These are phyloP conservation scores for Vanrija sp. DNA, from an alignment of 1,284 basidiomycete species.

Conservation along the genomic window DNA sequence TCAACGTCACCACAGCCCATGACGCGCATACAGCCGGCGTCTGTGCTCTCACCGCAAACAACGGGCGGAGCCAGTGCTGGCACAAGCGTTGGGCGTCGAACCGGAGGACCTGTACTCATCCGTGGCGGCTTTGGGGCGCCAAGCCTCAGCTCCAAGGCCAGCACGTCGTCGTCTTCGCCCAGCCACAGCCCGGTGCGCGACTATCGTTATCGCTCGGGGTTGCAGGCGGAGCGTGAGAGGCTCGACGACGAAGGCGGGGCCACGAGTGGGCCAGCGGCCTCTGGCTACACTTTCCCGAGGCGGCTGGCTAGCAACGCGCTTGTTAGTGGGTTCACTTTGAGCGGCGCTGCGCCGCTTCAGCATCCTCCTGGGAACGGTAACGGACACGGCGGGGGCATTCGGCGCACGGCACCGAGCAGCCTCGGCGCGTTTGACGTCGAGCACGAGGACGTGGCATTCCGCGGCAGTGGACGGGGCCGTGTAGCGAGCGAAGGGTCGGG, in stretches of 20 bases:
- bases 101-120: conserved; percentile 38
- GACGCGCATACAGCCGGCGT: neutral
- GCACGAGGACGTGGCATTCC: conserved; percentile 2
- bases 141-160: conserved; percentile 7
- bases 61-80: conserved; percentile 21
- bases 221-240: conserved; percentile 2
- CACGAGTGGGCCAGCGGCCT: neutral
- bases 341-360: neutral
- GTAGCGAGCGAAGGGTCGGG: neutral
- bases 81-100: conserved; percentile 15
- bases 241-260: neutral
- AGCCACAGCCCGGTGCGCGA: conserved; percentile 24
- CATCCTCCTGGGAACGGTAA: neutral
- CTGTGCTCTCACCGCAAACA: conserved; percentile 31
- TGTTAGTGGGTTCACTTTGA: too few relatives aligned
- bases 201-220: conserved; percentile 3
- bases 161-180: conserved; percentile 13
- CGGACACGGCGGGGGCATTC: neutral
- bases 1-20: neutral
- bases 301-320: too few relatives aligned
- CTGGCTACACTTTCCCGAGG: too few relatives aligned
- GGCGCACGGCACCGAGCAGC: conserved; percentile 6
- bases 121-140: conserved; percentile 44
- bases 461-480: neutral
- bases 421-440: conserved; percentile 1